Evolutionary conservation across 23 red algal genomes (phyloP), one percentile per base, ranked within the genome.

Genomic region (Chondrus crispus): DNA sequence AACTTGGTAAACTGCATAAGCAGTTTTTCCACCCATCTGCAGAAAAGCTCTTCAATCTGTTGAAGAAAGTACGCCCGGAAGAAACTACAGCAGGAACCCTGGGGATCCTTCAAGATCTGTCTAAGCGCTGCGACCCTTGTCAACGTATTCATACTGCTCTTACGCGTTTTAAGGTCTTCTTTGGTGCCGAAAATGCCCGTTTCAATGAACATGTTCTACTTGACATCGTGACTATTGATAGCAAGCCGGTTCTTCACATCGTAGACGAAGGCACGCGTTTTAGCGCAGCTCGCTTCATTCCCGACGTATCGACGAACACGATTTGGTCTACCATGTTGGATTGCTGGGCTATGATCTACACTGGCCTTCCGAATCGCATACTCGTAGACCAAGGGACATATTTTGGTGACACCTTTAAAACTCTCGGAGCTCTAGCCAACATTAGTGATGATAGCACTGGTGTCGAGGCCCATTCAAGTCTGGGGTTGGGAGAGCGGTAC

Each of bases 21-120:
- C 82, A 72, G 39, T 86, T 86, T 33, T 68, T 45, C 60, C 53
- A 86, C 42, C 58, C 82, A 6, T 86, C 82, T 7, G 40, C 82
- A 42, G 30, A 1, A 30, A 86, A 86, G 47, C 82, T 86, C 28
- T 86, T 86, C 82, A 86, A 86, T 48, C 19, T 71, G 20, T 32
- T 86, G 19, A 68, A 48, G 30, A 30, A 44, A 33, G 58, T 58
- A 44, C 58, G 82, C 47, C 82, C 2, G 22, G 82, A 86, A 0
- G 58, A 86, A 19, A 40, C 37, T 20, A 86, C 82, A 69, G 20
- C 37, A 24, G 38, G 70, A 43, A 86, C 82, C 20, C 37, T 68
- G 32, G 60, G 22, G 57, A 68, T 29, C 7, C 55, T 86, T 16
- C 11, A 86, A 14, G 1, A 69, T 37, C 33, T 70, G 58, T 86